These are phyloP conservation scores for Candida saitoana DNA, from an alignment of 805 yeast species.

Conservation along the genomic window DNA sequence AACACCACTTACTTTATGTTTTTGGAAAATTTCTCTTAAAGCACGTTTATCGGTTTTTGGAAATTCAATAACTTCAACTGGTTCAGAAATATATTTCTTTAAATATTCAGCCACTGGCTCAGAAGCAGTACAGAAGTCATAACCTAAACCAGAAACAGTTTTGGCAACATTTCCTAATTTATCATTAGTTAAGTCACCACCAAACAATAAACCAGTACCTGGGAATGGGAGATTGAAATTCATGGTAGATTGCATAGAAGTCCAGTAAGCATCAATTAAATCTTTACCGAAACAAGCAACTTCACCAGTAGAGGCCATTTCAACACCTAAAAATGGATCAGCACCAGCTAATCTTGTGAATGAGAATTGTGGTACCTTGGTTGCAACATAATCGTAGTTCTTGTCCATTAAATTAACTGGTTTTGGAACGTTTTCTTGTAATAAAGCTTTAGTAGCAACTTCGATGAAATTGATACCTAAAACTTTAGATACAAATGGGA, in stretches of 20 bases:
- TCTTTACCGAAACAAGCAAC: constrained; percentile 93
- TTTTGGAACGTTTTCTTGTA: constrained; percentile 67
- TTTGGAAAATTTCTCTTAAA: constrained; percentile 88
- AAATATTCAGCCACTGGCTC: constrained; percentile 69
- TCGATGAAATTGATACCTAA: constrained; percentile 92
- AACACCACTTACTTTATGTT: constrained; percentile 78
- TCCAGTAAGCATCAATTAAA: constrained; percentile 91
- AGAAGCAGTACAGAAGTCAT: constrained; percentile 75
- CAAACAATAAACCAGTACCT: constrained; percentile 83
- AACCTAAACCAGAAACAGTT: constrained; percentile 69
- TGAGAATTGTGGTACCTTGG: constrained; percentile 95
- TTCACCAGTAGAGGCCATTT: constrained; percentile 99
- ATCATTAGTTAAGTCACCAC: constrained; percentile 81
- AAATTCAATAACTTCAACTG: constrained; percentile 72
- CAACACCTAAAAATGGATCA: constrained; percentile 98
- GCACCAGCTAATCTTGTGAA: constrained; percentile 99
- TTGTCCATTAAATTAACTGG: constrained; percentile 82
- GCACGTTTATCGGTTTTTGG: constrained; percentile 92
- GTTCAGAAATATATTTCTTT: constrained; percentile 40
- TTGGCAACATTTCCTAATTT: constrained; percentile 71
- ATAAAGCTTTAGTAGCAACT: constrained; percentile 84
- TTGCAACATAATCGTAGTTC: constrained; percentile 61
- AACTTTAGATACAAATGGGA: constrained; percentile 98
- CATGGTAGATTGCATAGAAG: constrained; percentile 94
- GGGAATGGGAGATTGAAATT: constrained; percentile 93